Conservation (phyloP, 78 protist species). For the Acrasis kona region DNA sequence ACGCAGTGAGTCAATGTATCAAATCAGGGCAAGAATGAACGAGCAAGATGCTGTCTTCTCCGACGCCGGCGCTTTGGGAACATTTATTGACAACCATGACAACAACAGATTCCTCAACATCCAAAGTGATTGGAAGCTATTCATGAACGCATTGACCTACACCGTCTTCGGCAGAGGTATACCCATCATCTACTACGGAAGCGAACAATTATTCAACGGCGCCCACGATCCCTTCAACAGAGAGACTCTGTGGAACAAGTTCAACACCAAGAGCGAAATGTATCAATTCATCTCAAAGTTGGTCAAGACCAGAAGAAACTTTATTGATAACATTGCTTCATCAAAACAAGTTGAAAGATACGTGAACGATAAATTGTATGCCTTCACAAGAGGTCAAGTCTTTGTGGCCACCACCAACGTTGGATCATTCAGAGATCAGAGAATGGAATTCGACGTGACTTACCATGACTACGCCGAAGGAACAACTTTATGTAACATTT, state of each 20-base stretch:
- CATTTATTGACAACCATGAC: constrained; percentile 84
- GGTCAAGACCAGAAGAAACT: background rate
- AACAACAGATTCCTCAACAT: constrained; percentile 61
- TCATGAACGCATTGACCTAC: constrained; percentile 56
- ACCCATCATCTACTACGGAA: constrained; percentile 85
- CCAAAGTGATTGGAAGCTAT: constrained; percentile 31
- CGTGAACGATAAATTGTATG: too few species aligned
- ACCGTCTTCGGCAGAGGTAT: constrained; percentile 23
- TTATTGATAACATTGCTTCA: background rate
- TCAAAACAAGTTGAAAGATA: too few species aligned
- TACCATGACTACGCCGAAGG: too few species aligned
- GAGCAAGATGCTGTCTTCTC: background rate
- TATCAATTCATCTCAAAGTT: constrained; percentile 18
- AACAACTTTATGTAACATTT: too few species aligned
- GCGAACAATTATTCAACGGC: constrained; percentile 73
- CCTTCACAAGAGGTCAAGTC: too few species aligned
- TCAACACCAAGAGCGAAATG: constrained; percentile 17
- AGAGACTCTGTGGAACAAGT: constrained; percentile 67
- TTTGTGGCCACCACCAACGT: too few species aligned
- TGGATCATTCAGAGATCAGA: too few species aligned
- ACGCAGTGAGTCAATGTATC: constrained; percentile 44
- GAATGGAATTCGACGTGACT: too few species aligned
- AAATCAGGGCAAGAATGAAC: constrained; percentile 29
- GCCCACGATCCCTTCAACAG: constrained; percentile 63
- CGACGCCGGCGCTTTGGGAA: constrained; percentile 3